phyloP scores from a whole-genome alignment of 768 basidiomycete species.

The Suillus bovinus region DNA sequence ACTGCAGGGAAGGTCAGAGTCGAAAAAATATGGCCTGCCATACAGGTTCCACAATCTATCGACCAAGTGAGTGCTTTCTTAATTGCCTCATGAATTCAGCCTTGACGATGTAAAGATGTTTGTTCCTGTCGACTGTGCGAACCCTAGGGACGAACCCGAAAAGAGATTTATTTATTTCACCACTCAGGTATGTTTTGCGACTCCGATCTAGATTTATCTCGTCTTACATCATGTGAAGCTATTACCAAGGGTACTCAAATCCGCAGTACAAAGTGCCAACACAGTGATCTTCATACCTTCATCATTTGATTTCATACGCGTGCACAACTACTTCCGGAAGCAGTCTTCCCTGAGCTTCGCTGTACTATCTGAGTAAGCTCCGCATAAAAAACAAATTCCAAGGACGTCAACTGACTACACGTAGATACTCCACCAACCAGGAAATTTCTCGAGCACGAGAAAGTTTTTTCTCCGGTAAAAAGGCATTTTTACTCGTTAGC shows the following conservation, averaged over 20 bases:
- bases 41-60: conserved; percentile 81
- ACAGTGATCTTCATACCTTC: conserved; percentile 90
- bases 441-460: conserved; percentile 94
- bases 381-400: background rate
- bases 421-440: conserved; percentile 87
- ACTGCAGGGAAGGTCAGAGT: conserved; percentile 80
- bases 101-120: conserved; percentile 53
- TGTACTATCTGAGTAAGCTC: conserved; percentile 83
- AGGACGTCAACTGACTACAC: background rate
- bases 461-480: conserved; percentile 87
- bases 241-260: conserved; percentile 81
- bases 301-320: conserved; percentile 93
- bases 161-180: conserved; percentile 88
- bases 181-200: conserved; percentile 56
- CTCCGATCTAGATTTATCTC: background rate
- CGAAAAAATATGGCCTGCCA: conserved; percentile 67
- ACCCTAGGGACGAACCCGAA: conserved; percentile 78
- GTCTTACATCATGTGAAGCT: conserved; percentile 46
- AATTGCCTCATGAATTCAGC: background rate
- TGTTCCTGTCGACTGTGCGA: conserved; percentile 68
- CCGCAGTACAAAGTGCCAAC: conserved; percentile 89
- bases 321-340: conserved; percentile 86
- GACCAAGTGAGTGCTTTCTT: conserved; percentile 57
- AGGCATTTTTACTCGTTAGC: conserved; percentile 84
- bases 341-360: conserved; percentile 68